A percentile compares a stretch with the other conserved stretches of the same genome.
These are phyloP conservation scores for Suhomyces coccinellae DNA, from an alignment of 1,139 yeast species.

Conservation along the genomic window DNA sequence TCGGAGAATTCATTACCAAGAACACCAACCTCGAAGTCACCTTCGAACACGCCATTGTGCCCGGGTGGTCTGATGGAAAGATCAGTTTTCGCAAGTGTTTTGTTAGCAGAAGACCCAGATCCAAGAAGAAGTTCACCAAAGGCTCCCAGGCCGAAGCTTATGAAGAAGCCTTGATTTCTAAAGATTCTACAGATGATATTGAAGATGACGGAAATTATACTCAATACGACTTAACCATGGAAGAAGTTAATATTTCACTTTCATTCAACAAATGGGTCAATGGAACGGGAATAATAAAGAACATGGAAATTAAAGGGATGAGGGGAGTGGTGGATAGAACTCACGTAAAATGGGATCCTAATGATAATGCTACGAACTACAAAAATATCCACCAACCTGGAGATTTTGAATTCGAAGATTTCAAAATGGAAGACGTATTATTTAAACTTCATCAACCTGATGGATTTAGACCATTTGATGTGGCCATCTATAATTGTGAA, in stretches of 20 bases:
- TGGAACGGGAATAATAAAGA: constrained; percentile 84
- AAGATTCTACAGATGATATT: constrained; percentile 26
- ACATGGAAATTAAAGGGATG: constrained; percentile 78
- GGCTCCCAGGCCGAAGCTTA: constrained; percentile 75
- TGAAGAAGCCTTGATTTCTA: constrained; percentile 40
- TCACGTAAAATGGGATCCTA: constrained; percentile 78
- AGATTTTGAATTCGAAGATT: constrained; percentile 86
- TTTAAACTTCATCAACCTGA: constrained; percentile 81
- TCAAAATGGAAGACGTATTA: constrained; percentile 79
- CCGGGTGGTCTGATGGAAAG: constrained; percentile 89
- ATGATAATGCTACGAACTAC: constrained; percentile 81
- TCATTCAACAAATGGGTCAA: constrained; percentile 86
- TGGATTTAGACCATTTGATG: constrained; percentile 78
- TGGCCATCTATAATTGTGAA: constrained; percentile 84
- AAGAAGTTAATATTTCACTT: constrained; percentile 76
- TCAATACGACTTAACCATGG: constrained; percentile 88
- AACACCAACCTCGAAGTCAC: constrained; percentile 86
- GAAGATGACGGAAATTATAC: constrained; percentile 92
- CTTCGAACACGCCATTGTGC: constrained; percentile 92
- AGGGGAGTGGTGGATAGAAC: constrained; percentile 92
- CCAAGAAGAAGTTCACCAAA: constrained; percentile 53
- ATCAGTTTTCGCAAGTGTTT: constrained; percentile 83
- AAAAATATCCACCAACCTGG: constrained; percentile 76
- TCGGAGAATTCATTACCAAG: constrained; percentile 81
- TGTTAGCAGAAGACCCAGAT: constrained; percentile 79